These are phyloP conservation scores for Solanum sejunctum DNA, from an alignment of 257 asterid genomes.

Conservation along the genomic window DNA sequence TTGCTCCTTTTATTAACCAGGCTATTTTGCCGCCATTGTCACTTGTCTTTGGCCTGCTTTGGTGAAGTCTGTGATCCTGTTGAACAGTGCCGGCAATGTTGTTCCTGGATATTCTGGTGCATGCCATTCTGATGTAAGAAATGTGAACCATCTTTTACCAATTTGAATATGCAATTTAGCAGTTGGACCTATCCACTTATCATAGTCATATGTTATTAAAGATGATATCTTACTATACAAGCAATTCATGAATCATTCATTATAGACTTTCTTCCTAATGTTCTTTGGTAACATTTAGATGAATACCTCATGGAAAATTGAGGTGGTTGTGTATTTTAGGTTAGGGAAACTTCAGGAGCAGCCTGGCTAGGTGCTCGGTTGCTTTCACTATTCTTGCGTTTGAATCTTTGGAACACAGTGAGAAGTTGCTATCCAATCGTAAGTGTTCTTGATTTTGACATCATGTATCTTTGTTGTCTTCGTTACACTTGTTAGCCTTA, in stretches of 20 bases:
- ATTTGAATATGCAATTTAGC: background rate
- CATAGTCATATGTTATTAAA: background rate
- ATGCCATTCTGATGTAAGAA: conserved; percentile 43
- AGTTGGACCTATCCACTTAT: background rate
- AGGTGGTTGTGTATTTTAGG: conserved; percentile 29
- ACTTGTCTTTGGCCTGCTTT: conserved; percentile 69
- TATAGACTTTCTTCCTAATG: background rate
- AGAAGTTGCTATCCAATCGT: conserved; percentile 68
- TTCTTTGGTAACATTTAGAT: background rate
- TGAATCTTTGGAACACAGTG: conserved; percentile 45
- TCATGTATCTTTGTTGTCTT: background rate
- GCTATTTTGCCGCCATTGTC: conserved; percentile 62
- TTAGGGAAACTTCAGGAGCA: conserved; percentile 57
- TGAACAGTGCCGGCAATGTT: conserved; percentile 70
- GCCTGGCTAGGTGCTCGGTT: conserved; percentile 73
- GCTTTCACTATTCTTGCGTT: conserved; percentile 57
- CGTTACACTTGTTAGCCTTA: background rate
- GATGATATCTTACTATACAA: background rate
- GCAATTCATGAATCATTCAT: background rate
- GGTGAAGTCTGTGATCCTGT: conserved; percentile 67
- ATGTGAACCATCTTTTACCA: background rate
- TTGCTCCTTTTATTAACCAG: conserved; percentile 25
- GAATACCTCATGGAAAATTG: background rate
- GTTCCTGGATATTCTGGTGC: conserved; percentile 42
- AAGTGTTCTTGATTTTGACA: conserved; percentile 19